Conservation (phyloP, 2,329 filamentous ascomycete genomes). For the Plectosphaerella cucumerina region DNA sequence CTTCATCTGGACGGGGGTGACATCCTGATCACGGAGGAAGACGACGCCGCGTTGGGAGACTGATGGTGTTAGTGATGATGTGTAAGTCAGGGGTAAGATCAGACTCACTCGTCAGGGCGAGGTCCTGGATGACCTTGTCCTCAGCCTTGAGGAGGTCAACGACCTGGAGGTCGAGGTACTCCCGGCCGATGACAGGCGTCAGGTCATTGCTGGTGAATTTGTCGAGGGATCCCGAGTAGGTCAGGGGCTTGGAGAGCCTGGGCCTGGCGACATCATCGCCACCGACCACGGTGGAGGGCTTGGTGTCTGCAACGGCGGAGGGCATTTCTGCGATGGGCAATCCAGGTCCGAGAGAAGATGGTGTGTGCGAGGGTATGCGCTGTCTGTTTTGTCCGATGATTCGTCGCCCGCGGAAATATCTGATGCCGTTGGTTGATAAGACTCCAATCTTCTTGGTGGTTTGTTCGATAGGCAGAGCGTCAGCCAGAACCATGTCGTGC, state of each 20-base stretch:
- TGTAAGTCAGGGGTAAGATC: background rate
- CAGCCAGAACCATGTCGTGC: no score
- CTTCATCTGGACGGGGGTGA: constrained; percentile 31
- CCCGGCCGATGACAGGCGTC: constrained; percentile 46
- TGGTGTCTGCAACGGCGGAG: constrained; percentile 19
- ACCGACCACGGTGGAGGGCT: constrained; percentile 20
- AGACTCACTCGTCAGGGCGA: constrained; percentile 42
- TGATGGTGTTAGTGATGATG: constrained; percentile 1
- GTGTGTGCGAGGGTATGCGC: background rate
- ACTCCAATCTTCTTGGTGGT: no score
- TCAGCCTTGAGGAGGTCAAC: constrained; percentile 26
- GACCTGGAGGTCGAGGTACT: constrained; percentile 35
- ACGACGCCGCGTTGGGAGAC: constrained; percentile 33
- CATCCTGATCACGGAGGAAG: constrained; percentile 29
- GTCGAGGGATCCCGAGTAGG: constrained; percentile 36
- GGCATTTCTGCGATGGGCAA: constrained; percentile 22
- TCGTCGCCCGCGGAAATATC: no score
- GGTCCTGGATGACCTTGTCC: constrained; percentile 46
- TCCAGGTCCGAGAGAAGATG: constrained; percentile 4
- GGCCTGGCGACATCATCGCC: constrained; percentile 23
- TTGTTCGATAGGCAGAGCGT: no score
- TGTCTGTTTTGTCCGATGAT: constrained; percentile 1
- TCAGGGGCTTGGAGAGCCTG: constrained; percentile 27
- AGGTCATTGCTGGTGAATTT: constrained; percentile 29
- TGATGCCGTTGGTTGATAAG: no score